Evolutionary conservation across 1,284 basidiomycete species (phyloP), one percentile per base, ranked within the genome.

Genomic region (Microstroma glucosiphilum): DNA sequence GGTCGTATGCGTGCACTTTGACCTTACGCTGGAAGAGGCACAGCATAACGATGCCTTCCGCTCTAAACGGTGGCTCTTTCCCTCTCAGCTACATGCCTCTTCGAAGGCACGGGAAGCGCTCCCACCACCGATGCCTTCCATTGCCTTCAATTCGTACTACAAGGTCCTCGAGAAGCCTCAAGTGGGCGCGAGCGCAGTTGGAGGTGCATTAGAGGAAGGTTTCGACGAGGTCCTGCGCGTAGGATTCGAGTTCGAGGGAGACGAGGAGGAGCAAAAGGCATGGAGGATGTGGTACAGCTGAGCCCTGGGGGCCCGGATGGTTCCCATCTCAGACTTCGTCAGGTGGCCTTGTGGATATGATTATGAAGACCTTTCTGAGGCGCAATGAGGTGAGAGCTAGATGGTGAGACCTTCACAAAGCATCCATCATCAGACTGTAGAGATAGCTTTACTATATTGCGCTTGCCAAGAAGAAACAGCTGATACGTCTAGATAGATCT

Each of bases 31-130:
- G 51, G 51, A 21, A 26, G 25, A 23, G n/a, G 51, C 51, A 21
- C 21, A 23, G 51, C 51, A 54, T 23, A 54, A 54, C 13, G 51
- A 54, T 13, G 51, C 17, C 13, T 54, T 54, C 26, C n/a, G 51
- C 3, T 21, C 51, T 54, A 26, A 25, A 25, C 25, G 51, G 51
- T 21, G 51, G n/a, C 19, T 23, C 51, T 48, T 17, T 6, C 43
- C 43, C 13, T 48, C 43, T 12, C 6, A 19, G 6, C 2, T 7
- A 6, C 21, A 25, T 11, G 19, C 13, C 2, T 6, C 17, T 54
- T 19, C 21, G 25, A 21, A 54, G 51, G 51, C 51, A 21, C 2
- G 25, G 51, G 13, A 25, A 25, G 51, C 13, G n/a, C 30, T 37
- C 30, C 30, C 30, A 4, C 30, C 30, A 9, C n/a, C n/a, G 3